Base-by-base conservation (phyloP, 2,329 filamentous ascomycete species). In the Botryotinia convoluta region DNA sequence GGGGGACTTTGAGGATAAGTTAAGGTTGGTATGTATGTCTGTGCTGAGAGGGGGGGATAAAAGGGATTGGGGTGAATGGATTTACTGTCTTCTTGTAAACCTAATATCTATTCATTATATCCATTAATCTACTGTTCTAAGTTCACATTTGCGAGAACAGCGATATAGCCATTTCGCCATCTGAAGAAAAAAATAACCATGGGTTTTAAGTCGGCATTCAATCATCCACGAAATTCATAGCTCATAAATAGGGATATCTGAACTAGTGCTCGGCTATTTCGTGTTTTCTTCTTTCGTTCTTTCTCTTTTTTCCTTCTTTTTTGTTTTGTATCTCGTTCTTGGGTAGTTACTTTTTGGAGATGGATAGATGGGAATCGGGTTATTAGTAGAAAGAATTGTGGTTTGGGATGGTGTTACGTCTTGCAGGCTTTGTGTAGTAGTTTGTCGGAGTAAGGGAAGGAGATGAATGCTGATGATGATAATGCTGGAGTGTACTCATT, bases 21-120 rank as follows among this genome's bases (percentile, higher is more conserved):
- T 54, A 14, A 7, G 45, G 1, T 51, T 51, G 48, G 48, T 5
- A 29, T 29, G n/a, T 14, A 4, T 57, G 51, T 29, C n/a, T 29
- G n/a, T 57, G 51, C 51, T 29, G 51, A 51, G 12, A 22, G 51
- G 14, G 51, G 51, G n/a, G 14, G 5, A 3, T 18, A 54, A 57
- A 57, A 29, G 51, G 51, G 51, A n/a, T 29, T 57, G 20, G 8
- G 5, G 48, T 14, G 12, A 9, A n/a, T n/a, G 12, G 48, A 7
- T n/a, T 0, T n/a, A 54, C 26, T 2, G 2, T 2, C 12, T 6
- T 14, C 16, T n/a, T 16, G 26, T n/a, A 5, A n/a, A 14, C 16
- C 16, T 18, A 7, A 44, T 44, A 3, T n/a, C 1, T 14, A 6
- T 54, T 54, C 1, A 8, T n/a, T 29, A 16, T 3, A 16, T 29